phyloP scores from a whole-genome alignment of 2,329 filamentous ascomycete genomes.

The Chrysoporthe austroafricana region DNA sequence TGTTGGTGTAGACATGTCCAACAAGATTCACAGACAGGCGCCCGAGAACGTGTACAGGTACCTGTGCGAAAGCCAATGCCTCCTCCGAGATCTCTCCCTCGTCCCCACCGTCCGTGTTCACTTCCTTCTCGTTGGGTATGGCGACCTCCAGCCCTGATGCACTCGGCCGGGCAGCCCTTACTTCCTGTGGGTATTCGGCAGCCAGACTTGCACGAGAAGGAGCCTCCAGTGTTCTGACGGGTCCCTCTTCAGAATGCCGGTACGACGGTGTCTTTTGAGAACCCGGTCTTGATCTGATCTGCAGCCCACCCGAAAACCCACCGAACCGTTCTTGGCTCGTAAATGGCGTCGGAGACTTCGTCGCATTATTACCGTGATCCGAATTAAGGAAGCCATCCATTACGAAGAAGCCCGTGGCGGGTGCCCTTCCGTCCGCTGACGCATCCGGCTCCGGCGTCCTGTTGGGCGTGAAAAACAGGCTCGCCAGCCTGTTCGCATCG shows the following conservation, averaged over 20 bases:
- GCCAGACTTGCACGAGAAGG: neutral
- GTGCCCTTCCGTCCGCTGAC: neutral
- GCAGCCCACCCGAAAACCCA: no score
- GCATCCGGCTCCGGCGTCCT: constrained; percentile 4
- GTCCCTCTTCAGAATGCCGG: neutral
- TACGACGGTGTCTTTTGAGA: neutral
- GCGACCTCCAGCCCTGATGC: constrained; percentile 8
- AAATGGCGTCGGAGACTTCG: neutral
- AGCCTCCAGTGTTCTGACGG: neutral
- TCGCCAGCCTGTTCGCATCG: constrained; percentile 2
- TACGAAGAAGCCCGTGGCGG: constrained; percentile 18
- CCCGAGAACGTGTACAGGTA: constrained; percentile 26
- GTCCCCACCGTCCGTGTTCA: neutral
- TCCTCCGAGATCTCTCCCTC: constrained; percentile 26
- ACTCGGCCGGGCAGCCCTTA: neutral
- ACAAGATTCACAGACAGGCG: constrained; percentile 26
- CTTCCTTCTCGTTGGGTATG: constrained; percentile 15
- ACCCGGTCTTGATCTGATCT: neutral
- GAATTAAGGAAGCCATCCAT: constrained; percentile 20
- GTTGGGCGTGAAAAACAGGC: constrained; percentile 8
- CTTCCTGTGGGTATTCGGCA: neutral
- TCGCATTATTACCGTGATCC: constrained; percentile 6
- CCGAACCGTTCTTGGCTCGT: neutral
- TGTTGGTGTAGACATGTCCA: constrained; percentile 27
- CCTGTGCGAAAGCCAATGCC: constrained; percentile 27